A percentile compares a stretch with the other conserved stretches of the same genome.
phyloP scores from a whole-genome alignment of 2,329 filamentous ascomycete species.

The Aureobasidium sp. region DNA sequence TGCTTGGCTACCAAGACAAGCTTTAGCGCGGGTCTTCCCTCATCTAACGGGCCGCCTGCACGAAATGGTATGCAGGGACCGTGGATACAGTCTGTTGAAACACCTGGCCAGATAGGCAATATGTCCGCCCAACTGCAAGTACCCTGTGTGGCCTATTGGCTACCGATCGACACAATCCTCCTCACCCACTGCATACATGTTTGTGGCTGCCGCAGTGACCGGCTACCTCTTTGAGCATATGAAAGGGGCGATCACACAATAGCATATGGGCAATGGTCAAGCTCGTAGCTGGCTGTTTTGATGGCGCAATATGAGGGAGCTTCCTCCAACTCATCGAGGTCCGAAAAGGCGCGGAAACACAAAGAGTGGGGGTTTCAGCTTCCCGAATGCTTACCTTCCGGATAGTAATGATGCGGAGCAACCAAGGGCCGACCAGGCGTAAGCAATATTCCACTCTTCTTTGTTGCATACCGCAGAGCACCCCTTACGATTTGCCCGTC shows the following conservation, averaged over 20 bases:
- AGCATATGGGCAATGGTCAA: background rate
- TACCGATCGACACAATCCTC: background rate
- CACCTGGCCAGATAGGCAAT: background rate
- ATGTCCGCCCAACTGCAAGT: too few species aligned
- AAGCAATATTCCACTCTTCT: background rate
- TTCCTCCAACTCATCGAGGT: background rate
- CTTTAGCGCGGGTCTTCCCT: background rate
- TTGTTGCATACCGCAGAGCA: background rate
- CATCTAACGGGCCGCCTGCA: background rate
- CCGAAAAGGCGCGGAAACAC: background rate
- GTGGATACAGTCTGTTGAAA: background rate
- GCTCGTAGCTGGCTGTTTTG: background rate
- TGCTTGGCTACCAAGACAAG: background rate
- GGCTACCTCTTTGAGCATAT: background rate
- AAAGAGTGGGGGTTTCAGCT: background rate
- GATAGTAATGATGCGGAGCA: background rate
- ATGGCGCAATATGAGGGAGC: background rate
- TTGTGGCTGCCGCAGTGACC: background rate
- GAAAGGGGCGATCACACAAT: background rate
- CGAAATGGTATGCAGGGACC: background rate
- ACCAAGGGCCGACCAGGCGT: background rate
- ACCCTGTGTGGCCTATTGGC: too few species aligned
- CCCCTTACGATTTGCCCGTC: background rate
- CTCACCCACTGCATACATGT: background rate
- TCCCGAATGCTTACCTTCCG: background rate